Percentiles rank a stretch among this genome's conserved stretches.
These are phyloP conservation scores for Xylariaceae sp. DNA, from an alignment of 2,329 filamentous ascomycete genomes.

Conservation along the genomic window DNA sequence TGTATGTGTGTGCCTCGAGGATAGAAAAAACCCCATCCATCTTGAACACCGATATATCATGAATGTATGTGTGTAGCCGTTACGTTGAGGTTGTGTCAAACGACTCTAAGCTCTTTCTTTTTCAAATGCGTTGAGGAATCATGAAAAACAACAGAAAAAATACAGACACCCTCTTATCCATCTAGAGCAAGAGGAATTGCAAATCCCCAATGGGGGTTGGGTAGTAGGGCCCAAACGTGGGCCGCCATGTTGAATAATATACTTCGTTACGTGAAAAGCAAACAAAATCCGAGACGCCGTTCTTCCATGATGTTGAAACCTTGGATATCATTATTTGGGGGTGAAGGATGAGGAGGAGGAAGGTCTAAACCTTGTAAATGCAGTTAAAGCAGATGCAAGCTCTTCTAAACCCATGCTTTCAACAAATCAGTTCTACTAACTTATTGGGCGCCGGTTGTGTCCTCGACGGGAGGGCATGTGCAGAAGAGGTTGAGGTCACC, in stretches of 20 bases:
- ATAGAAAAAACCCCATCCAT: too few relatives aligned
- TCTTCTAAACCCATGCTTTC: background rate
- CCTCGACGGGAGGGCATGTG: slow-evolving; percentile 81
- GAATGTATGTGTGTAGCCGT: too few relatives aligned
- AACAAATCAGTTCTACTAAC: background rate
- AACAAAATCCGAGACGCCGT: slow-evolving; percentile 12
- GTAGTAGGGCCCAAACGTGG: slow-evolving; percentile 9
- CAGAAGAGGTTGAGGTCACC: slow-evolving; percentile 93
- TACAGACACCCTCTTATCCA: too few relatives aligned
- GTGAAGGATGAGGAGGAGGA: too few relatives aligned
- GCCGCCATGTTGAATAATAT: slow-evolving; percentile 16
- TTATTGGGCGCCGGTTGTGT: slow-evolving; percentile 38
- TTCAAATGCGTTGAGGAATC: too few relatives aligned
- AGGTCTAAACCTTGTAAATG: too few relatives aligned
- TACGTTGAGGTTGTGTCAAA: too few relatives aligned
- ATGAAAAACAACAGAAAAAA: too few relatives aligned
- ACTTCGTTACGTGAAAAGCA: background rate
- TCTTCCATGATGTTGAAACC: slow-evolving; percentile 19
- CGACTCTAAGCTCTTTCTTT: too few relatives aligned
- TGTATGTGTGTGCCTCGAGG: too few relatives aligned
- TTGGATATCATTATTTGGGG: slow-evolving; percentile 8
- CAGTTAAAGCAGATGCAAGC: too few relatives aligned
- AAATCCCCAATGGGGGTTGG: background rate
- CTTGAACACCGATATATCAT: too few relatives aligned
- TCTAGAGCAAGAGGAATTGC: background rate